A percentile compares a stretch with the other conserved stretches of the same genome.
Evolutionary conservation across 192 early-diverging fungal species (phyloP).

Genomic region (Backusella mclennaniae): DNA sequence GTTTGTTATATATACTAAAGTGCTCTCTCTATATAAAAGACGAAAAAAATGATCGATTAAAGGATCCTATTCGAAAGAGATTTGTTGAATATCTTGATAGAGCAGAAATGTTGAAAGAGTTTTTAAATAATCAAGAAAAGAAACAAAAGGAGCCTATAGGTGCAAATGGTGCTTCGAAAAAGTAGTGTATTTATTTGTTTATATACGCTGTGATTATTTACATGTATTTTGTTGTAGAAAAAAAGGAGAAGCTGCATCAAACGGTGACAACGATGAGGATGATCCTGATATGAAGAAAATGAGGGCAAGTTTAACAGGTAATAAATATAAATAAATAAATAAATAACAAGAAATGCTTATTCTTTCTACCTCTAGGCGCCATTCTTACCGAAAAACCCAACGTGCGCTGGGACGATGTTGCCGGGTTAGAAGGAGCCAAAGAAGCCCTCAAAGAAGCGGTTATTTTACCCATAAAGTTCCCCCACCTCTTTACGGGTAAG

Average conservation of each 20-base stretch:
- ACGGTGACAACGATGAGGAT: constrained; percentile 54
- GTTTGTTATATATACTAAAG: too few relatives aligned
- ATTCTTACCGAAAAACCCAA: constrained; percentile 97
- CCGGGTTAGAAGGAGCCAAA: constrained; percentile 93
- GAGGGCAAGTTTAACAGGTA: constrained; percentile 55
- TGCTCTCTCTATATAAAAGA: constrained; percentile 35
- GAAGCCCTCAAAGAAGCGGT: constrained; percentile 98
- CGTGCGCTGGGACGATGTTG: constrained; percentile 96
- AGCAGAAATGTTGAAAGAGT: constrained; percentile 92
- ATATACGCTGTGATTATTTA: not conserved
- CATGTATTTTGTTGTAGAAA: constrained; percentile 17
- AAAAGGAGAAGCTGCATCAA: constrained; percentile 23
- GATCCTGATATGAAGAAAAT: constrained; percentile 85
- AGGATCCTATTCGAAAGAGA: constrained; percentile 83
- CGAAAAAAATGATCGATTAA: constrained; percentile 90
- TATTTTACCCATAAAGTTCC: constrained; percentile 97
- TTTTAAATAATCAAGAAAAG: constrained; percentile 70
- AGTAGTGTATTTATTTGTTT: constrained; percentile 25
- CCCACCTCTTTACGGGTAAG: constrained; percentile 93
- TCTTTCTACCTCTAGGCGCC: constrained; percentile 49
- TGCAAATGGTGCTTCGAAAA: constrained; percentile 46
- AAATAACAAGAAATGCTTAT: not conserved
- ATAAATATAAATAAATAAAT: not conserved
- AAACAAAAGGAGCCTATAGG: constrained; percentile 63
- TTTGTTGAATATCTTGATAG: constrained; percentile 92